Conservation (phyloP, 352 stramenopile species). For the Phytophthora nicotianae region DNA sequence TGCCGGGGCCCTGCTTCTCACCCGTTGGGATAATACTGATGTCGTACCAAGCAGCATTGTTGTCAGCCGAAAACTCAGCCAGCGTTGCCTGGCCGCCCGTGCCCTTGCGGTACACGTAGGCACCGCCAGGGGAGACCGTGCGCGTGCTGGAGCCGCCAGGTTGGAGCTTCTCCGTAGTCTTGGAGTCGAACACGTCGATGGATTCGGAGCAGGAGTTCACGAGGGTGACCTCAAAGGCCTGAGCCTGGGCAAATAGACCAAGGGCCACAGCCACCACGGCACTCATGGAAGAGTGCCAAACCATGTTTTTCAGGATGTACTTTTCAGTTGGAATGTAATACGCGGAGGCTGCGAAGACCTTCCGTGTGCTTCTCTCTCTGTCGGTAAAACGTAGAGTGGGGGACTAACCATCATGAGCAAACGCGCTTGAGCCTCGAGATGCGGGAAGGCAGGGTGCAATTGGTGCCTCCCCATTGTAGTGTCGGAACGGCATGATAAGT, state of each 20-base stretch:
- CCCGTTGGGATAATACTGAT: slow-evolving; percentile 83
- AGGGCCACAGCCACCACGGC: slow-evolving; percentile 31
- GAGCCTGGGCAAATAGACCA: slow-evolving; percentile 27
- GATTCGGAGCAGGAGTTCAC: slow-evolving; percentile 52
- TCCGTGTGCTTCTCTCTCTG: slow-evolving; percentile 35
- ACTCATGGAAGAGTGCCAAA: slow-evolving; percentile 32
- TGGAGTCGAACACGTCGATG: slow-evolving; percentile 60
- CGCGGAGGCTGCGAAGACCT: slow-evolving; percentile 23
- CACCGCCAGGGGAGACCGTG: slow-evolving; percentile 38
- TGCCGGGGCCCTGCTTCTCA: slow-evolving; percentile 38
- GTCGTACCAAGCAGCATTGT: slow-evolving; percentile 64
- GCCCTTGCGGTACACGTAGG: slow-evolving; percentile 58
- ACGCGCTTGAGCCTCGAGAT: not conserved
- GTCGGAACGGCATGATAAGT: slow-evolving; percentile 19
- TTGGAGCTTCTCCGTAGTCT: slow-evolving; percentile 37
- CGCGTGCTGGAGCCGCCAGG: slow-evolving; percentile 37
- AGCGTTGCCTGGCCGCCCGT: slow-evolving; percentile 56
- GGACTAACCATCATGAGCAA: not conserved
- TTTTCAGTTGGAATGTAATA: slow-evolving; percentile 26
- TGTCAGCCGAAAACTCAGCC: slow-evolving; percentile 71
- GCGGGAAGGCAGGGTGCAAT: slow-evolving; percentile 19
- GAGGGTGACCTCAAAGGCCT: slow-evolving; percentile 51
- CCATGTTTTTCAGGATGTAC: slow-evolving; percentile 26
- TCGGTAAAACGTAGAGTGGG: slow-evolving; percentile 34
- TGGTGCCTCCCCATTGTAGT: slow-evolving; percentile 11